A percentile compares a stretch with the other conserved stretches of the same genome.
Conservation (phyloP, 176 grass and related monocot species). For the Coix lacrymajobi region DNA sequence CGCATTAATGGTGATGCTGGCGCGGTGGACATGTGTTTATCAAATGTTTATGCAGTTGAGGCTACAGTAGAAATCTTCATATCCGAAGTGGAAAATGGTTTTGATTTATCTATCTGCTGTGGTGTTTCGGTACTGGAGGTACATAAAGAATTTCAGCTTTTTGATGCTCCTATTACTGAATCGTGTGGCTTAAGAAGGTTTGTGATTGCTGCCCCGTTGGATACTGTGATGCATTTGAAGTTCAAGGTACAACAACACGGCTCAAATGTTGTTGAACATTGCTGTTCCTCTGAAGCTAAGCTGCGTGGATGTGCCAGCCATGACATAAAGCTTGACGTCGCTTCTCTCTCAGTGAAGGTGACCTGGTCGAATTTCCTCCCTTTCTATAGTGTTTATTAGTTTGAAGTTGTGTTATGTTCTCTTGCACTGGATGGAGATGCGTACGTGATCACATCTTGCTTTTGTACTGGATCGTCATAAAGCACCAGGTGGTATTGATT, state of each 20-base stretch:
- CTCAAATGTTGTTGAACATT: background rate
- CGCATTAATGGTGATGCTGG: background rate
- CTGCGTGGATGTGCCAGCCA: background rate
- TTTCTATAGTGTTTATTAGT: too few relatives aligned
- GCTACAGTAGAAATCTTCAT: background rate
- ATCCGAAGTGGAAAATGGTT: background rate
- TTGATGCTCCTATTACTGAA: background rate
- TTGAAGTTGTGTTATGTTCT: too few relatives aligned
- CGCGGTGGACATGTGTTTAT: background rate
- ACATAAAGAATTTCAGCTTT: background rate
- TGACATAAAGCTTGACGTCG: background rate
- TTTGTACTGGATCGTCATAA: too few relatives aligned
- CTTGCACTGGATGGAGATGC: too few relatives aligned
- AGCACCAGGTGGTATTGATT: too few relatives aligned
- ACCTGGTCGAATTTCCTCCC: background rate
- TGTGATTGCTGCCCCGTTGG: background rate
- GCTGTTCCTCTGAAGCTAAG: background rate
- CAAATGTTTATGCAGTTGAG: background rate
- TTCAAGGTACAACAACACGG: background rate
- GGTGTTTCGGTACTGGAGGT: background rate
- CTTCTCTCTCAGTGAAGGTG: background rate
- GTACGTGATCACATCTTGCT: too few relatives aligned
- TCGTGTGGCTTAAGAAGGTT: background rate
- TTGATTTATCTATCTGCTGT: background rate
- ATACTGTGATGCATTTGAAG: background rate